Evolutionary conservation across 2,329 filamentous ascomycete species (phyloP), one percentile per base, ranked within the genome.

Genomic region (Mycogone perniciosa): DNA sequence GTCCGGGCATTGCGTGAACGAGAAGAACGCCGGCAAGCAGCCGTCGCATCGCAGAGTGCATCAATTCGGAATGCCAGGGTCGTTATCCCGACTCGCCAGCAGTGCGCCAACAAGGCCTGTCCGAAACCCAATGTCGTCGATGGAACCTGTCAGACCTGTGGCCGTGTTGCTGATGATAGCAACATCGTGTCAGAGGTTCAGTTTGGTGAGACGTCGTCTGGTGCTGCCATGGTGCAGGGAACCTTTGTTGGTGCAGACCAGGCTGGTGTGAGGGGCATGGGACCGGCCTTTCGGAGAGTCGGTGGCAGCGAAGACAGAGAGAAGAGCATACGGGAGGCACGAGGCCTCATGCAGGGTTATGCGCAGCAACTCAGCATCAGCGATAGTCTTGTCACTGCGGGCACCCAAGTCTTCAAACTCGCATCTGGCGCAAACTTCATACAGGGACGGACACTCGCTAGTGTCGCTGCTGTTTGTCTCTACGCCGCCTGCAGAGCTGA

Each of bases 181-280:
- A 90, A 95, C 63, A 96, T 97, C 56, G 91, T 96, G 52, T 82
- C 89, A 44, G 93, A 99, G 67, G 82, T 97, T 55, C 85, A 85
- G 26, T 99, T 97, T 63, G 90, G 90, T 57, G 92, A 99, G 72
- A 86, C 83, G 30, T 82, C 88, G 0, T 84, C 82, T 33, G 93
- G 93, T 61, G 89, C 88, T 44, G 91, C 92, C 47, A 81, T 95
- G 46, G 89, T 96, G 13, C 89, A 96, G 67, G 93, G 93, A 66
- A 91, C 85, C 56, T 95, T 86, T 64, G 83, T 99, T 54, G 86
- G 84, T 48, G 88, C 89, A 53, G 88, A 91, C 66, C 89, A 96
- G 64, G 89, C 88, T 27, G 84, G 88, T 61, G 85, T 87, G 31
- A 83, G 87, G 46, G 81, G 76, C 58, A 72, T 84, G 61, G 81